phyloP scores from a whole-genome alignment of 2,329 filamentous ascomycete genomes.

The Mycogone perniciosa region DNA sequence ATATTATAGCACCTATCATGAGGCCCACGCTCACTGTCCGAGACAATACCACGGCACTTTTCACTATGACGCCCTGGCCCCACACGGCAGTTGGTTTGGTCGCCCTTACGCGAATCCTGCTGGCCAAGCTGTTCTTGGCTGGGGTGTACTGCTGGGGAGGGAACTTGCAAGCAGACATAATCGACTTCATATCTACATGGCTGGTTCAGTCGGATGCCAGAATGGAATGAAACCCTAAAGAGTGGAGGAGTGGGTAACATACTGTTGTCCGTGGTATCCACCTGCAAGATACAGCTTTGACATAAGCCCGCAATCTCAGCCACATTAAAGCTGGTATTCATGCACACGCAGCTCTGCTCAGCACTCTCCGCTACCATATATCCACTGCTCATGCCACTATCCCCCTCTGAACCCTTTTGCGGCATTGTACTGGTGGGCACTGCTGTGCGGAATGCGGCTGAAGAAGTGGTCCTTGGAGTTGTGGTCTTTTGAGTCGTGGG shows the following conservation, averaged over 20 bases:
- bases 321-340: constrained; percentile 36
- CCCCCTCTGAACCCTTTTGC: not conserved
- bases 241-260: constrained; percentile 13
- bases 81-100: constrained; percentile 19
- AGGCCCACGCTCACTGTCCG: not conserved
- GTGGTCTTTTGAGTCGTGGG: not conserved
- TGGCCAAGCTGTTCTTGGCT: constrained; percentile 24
- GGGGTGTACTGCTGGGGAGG: constrained; percentile 23
- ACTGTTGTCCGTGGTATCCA: constrained; percentile 28
- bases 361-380: constrained; percentile 8
- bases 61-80: constrained; percentile 13
- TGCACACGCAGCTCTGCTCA: constrained; percentile 33
- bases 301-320: constrained; percentile 32
- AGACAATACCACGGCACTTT: not conserved
- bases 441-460: not conserved
- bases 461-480: not conserved
- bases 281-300: constrained; percentile 31
- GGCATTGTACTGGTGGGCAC: not conserved
- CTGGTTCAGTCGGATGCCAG: not conserved
- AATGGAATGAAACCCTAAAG: not conserved
- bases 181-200: constrained; percentile 29
- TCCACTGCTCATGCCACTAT: constrained; percentile 11
- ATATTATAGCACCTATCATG: not conserved
- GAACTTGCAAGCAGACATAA: constrained; percentile 33
- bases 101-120: constrained; percentile 30